These are phyloP conservation scores for Puccinia coronata DNA, from an alignment of 1,284 basidiomycete species.

Conservation along the genomic window DNA sequence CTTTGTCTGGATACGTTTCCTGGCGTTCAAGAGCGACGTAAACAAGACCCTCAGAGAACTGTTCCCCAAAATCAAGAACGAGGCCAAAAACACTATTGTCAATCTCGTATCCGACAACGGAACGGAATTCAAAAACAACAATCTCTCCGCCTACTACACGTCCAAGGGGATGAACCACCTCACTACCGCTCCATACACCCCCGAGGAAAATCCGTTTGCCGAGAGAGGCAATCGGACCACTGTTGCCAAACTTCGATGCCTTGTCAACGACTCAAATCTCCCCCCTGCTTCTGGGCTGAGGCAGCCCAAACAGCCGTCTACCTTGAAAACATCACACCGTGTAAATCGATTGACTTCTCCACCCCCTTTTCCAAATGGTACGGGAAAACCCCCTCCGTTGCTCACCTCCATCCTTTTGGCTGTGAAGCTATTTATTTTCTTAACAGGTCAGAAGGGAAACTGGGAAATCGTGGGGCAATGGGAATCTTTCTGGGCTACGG, in stretches of 20 bases:
- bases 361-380: too few species aligned
- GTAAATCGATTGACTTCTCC: too few species aligned
- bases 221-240: too few species aligned
- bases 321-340: conserved; percentile 21
- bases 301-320: neutral
- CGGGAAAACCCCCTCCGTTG: neutral
- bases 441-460: too few species aligned
- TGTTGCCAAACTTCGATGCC: too few species aligned
- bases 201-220: conserved; percentile 1
- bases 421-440: too few species aligned
- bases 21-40: neutral
- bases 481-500: too few species aligned
- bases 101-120: conserved; percentile 7
- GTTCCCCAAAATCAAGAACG: neutral
- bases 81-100: neutral
- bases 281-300: too few species aligned
- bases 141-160: neutral
- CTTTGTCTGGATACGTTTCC: neutral
- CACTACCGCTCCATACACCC: conserved; percentile 20
- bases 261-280: conserved; percentile 9
- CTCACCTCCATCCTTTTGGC: neutral
- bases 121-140: conserved; percentile 23
- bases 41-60: conserved; percentile 3
- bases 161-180: conserved; percentile 13
- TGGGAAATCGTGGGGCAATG: too few species aligned